Base-by-base conservation (phyloP, 148 eudicot genomes). In the Cornus controversa region DNA sequence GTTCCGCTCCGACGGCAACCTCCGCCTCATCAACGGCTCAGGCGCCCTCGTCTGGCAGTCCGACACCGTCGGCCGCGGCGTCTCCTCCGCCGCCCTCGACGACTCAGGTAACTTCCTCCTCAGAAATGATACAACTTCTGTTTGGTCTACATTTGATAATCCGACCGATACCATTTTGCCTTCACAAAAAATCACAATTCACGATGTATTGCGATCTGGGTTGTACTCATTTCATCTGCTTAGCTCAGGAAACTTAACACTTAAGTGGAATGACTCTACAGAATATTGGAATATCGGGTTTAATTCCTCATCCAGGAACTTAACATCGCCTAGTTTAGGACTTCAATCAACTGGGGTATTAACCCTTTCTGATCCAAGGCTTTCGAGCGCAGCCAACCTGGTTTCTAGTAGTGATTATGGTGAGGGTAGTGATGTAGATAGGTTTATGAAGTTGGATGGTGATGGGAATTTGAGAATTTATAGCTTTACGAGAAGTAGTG, bases 401-500 rank as follows among this genome's bases (percentile, higher is more conserved):
- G 89, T 88, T 37, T 92, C 88, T 78, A 85, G 94, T 72, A 89
- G 94, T 71, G 97, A 92, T 85, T 92, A 87, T 73, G 94, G 84
- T 8, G 95, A 88, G 31, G 66, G 88, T 67, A 88, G 78, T 0
- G 75, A 83, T 66, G 57, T 78, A 1, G 63, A 91, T 7, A 87
- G 97, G 87, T 87, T 87, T 71, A 6, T 93, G 27, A 94, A 77
- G 77, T 66, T 94, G 24, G 97, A 90, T 69, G 65, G 9, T 73
- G 98, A 94, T 89, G 97, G 98, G 29, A 94, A 94, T 83, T 75
- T 93, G 80, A 91, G 91, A 78, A 91, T 95, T 65, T 90, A 91
- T 80, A 90, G 94, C 66, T 85, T 82, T 16, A 63, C 76, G 6
- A 69, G 40, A 8, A 89, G 89, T 1, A 80, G 89, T 76, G 80